A percentile compares a stretch with the other conserved stretches of the same genome.
Evolutionary conservation across 2,329 filamentous ascomycete genomes (phyloP).

Genomic region (Setomelanomma holmii): DNA sequence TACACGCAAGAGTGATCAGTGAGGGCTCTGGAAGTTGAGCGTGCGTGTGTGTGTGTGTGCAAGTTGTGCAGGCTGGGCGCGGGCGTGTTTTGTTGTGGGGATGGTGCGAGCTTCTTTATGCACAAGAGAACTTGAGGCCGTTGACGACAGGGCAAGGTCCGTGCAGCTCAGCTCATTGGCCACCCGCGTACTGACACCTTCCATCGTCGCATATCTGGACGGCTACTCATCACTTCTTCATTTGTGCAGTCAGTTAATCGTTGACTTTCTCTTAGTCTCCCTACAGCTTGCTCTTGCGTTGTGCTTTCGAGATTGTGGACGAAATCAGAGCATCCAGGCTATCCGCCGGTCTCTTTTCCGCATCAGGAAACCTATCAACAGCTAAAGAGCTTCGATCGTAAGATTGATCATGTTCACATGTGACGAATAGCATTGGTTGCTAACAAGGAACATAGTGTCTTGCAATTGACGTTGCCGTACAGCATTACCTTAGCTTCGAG

Average conservation of each 20-base stretch:
- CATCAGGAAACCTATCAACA: not conserved
- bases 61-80: slow-evolving; percentile 27
- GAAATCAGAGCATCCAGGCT: not conserved
- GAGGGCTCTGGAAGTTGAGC: slow-evolving; percentile 12
- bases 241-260: too few relatives aligned
- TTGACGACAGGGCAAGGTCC: slow-evolving; percentile 27
- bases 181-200: slow-evolving; percentile 25
- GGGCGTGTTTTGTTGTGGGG: slow-evolving; percentile 33
- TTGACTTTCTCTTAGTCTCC: not conserved
- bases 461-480: too few relatives aligned
- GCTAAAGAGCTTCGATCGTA: too few relatives aligned
- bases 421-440: too few relatives aligned
- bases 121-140: slow-evolving; percentile 33
- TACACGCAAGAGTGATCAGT: slow-evolving; percentile 10
- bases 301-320: not conserved
- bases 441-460: too few relatives aligned
- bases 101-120: slow-evolving; percentile 40
- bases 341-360: not conserved
- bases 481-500: too few relatives aligned
- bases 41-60: slow-evolving; percentile 19
- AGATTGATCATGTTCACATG: too few relatives aligned
- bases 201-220: slow-evolving; percentile 1
- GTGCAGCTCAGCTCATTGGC: slow-evolving; percentile 27
- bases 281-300: not conserved
- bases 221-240: not conserved